A percentile compares a stretch with the other conserved stretches of the same genome.
Conservation (phyloP, 2,329 filamentous ascomycete genomes). For the Fusarium sp. region DNA sequence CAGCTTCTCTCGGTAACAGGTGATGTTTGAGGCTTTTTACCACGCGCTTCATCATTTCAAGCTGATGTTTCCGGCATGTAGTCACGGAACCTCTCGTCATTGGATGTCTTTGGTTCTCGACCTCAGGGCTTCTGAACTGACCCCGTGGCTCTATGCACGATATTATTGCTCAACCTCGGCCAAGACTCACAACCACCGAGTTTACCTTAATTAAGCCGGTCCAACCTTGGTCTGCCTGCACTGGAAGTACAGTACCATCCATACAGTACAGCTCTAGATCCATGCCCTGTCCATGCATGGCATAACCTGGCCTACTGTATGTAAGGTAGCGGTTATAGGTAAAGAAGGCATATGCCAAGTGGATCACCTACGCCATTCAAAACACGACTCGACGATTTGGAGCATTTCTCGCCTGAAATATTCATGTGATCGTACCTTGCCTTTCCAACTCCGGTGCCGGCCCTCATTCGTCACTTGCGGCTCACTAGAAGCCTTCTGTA, state of each 20-base stretch:
- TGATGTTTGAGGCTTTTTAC: constrained; percentile 16
- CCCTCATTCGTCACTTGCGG: constrained; percentile 7
- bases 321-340: constrained; percentile 17
- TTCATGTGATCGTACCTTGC: constrained; percentile 28
- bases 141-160: constrained; percentile 31
- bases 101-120: constrained; percentile 12
- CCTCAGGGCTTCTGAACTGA: constrained; percentile 13
- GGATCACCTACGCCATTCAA: constrained; percentile 26
- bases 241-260: neutral
- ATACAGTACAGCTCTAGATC: constrained; percentile 19
- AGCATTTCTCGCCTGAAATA: neutral
- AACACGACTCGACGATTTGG: constrained; percentile 13
- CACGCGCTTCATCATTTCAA: neutral
- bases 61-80: constrained; percentile 10
- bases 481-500: constrained; percentile 11
- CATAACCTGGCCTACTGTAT: neutral
- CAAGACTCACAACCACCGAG: neutral
- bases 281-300: constrained; percentile 19
- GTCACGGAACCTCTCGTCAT: neutral
- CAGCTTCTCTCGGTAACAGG: neutral
- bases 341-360: constrained; percentile 16
- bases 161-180: constrained; percentile 31
- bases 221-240: neutral
- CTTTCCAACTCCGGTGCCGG: constrained; percentile 21
- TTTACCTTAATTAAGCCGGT: neutral